phyloP scores from a whole-genome alignment of 306 rosid genomes.

The Cucumis sativus region DNA sequence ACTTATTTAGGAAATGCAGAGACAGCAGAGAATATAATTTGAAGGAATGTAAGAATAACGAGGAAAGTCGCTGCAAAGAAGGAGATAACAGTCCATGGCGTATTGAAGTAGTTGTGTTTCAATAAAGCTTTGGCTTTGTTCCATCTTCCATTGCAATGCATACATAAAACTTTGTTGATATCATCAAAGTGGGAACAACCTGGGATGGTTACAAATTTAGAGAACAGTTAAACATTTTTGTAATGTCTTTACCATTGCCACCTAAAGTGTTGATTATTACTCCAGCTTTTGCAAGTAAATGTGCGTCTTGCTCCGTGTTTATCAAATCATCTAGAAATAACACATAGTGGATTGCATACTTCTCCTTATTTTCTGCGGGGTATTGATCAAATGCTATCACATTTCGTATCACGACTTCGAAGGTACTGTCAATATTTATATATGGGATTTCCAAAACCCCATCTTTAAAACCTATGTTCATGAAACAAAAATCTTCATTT shows the following conservation, averaged over 20 bases:
- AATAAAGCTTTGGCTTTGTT: not conserved
- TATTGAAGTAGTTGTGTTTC: not conserved
- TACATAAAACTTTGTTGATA: not conserved
- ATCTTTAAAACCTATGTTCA: not conserved
- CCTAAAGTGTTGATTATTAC: not conserved
- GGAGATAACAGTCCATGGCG: not conserved
- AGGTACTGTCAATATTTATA: not conserved
- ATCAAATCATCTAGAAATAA: too few relatives aligned
- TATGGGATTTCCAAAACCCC: slow-evolving; percentile 8
- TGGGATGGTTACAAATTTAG: too few relatives aligned
- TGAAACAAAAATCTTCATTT: not conserved
- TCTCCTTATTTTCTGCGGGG: not conserved
- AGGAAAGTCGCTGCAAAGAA: not conserved
- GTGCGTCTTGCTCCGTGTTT: not conserved
- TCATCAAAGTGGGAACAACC: too few relatives aligned
- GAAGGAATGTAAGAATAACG: not conserved
- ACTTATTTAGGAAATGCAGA: not conserved
- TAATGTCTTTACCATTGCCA: not conserved
- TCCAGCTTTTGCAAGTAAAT: not conserved
- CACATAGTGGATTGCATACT: not conserved
- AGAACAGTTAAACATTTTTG: not conserved
- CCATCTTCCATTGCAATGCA: not conserved
- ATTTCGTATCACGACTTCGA: not conserved
- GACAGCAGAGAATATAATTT: not conserved
- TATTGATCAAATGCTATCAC: slow-evolving; percentile 24